Evolutionary conservation across 2,329 filamentous ascomycete genomes (phyloP).

Genomic region (Scolecobasidium constrictum): DNA sequence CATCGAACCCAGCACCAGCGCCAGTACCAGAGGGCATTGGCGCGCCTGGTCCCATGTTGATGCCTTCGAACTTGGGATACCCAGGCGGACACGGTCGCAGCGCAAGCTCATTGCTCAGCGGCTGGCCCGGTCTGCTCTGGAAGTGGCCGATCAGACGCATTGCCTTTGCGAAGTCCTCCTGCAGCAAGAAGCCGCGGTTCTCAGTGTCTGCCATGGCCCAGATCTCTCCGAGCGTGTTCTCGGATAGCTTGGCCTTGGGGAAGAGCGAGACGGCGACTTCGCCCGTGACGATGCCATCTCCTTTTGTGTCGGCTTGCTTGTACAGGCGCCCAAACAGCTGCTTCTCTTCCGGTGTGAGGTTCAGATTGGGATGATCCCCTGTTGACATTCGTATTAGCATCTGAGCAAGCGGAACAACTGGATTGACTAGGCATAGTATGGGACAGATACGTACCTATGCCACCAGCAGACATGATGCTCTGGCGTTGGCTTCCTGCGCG

Average conservation of each 20-base stretch:
- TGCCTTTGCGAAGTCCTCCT: constrained; percentile 85
- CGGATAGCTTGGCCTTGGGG: constrained; percentile 83
- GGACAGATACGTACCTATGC: too few species aligned
- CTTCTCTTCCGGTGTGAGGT: constrained; percentile 86
- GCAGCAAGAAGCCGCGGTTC: constrained; percentile 88
- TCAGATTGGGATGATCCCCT: constrained; percentile 50
- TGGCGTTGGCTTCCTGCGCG: too few species aligned
- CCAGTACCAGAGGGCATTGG: background rate
- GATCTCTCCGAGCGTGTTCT: constrained; percentile 85
- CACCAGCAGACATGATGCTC: too few species aligned
- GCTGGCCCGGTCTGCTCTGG: constrained; percentile 59
- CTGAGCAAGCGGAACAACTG: background rate
- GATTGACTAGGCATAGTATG: background rate
- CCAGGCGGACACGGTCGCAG: constrained; percentile 64
- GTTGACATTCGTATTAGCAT: background rate
- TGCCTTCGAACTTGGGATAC: constrained; percentile 79
- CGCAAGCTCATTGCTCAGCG: constrained; percentile 71
- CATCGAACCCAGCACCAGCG: constrained; percentile 3
- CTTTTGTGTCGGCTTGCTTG: constrained; percentile 82
- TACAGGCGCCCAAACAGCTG: constrained; percentile 89
- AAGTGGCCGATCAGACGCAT: constrained; percentile 91
- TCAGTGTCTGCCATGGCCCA: constrained; percentile 98
- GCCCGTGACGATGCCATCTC: constrained; percentile 86
- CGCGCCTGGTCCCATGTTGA: constrained; percentile 35
- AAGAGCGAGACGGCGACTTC: constrained; percentile 97